Percentiles rank a stretch among this genome's conserved stretches.
Evolutionary conservation across 768 basidiomycete genomes (phyloP).

Genomic region (Naganishia randhawae): DNA sequence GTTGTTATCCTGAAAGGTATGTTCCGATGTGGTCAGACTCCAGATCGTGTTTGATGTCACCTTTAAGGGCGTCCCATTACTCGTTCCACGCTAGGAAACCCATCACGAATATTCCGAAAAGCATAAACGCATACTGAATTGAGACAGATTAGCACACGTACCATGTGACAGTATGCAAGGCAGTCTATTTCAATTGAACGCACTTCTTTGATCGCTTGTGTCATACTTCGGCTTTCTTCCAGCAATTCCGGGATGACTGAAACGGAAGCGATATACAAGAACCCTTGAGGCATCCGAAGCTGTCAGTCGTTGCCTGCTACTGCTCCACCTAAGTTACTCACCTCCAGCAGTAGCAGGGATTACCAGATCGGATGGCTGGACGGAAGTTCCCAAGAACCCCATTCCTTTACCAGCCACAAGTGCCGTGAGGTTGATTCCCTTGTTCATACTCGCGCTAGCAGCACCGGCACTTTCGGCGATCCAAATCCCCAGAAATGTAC

Average conservation of each 20-base stretch:
- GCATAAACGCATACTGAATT: slow-evolving; percentile 82
- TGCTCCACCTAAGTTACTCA: slow-evolving; percentile 28
- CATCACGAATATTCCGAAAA: slow-evolving; percentile 86
- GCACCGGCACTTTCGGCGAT: slow-evolving; percentile 44
- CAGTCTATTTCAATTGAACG: slow-evolving; percentile 23
- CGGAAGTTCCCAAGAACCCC: slow-evolving; percentile 79
- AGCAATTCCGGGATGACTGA: slow-evolving; percentile 83
- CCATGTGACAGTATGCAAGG: neutral
- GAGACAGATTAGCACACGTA: slow-evolving; percentile 3
- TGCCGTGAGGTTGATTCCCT: slow-evolving; percentile 62
- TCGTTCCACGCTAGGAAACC: slow-evolving; percentile 51
- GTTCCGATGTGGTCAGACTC: too few species aligned
- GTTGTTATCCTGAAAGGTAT: too few species aligned
- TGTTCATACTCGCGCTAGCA: slow-evolving; percentile 32
- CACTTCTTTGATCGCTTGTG: slow-evolving; percentile 88
- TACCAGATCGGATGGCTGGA: slow-evolving; percentile 73
- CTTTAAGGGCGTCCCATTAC: slow-evolving; percentile 27
- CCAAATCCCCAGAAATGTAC: slow-evolving; percentile 51
- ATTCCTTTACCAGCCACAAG: slow-evolving; percentile 70
- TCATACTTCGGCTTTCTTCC: slow-evolving; percentile 79
- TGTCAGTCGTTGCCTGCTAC: slow-evolving; percentile 22
- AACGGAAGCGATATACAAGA: slow-evolving; percentile 88
- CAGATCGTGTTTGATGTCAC: too few species aligned
- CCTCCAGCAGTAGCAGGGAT: slow-evolving; percentile 52
- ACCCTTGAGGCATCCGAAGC: slow-evolving; percentile 54